Percentiles rank a stretch among this genome's conserved stretches.
phyloP scores from a whole-genome alignment of 1,284 basidiomycete genomes.

The Cryptococcus neoformans region DNA sequence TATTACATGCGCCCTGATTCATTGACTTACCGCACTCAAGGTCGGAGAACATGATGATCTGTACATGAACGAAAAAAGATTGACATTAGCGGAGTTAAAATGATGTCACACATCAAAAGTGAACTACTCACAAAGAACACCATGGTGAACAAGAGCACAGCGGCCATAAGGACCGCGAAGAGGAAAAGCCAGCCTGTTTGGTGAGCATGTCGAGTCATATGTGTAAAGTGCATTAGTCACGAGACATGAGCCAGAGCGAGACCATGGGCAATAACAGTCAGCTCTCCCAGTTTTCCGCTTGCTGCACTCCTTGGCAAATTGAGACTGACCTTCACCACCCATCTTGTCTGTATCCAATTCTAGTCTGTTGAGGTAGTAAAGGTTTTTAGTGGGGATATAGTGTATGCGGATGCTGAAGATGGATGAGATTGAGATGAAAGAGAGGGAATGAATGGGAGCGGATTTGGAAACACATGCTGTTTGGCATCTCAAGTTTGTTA shows the following conservation, averaged over 20 bases:
- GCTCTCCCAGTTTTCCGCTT: neutral
- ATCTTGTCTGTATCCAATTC: slow-evolving; percentile 22
- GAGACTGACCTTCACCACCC: slow-evolving; percentile 44
- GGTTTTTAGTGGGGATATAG: too few relatives aligned
- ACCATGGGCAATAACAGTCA: too few relatives aligned
- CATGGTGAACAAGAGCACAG: slow-evolving; percentile 91
- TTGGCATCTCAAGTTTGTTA: too few relatives aligned
- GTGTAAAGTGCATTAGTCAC: neutral
- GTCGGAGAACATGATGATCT: slow-evolving; percentile 99
- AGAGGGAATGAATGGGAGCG: neutral
- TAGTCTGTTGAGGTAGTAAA: neutral
- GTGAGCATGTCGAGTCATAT: neutral
- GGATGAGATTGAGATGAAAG: neutral
- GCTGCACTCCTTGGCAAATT: neutral
- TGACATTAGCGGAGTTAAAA: neutral
- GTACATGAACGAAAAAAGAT: neutral
- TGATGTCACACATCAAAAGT: neutral
- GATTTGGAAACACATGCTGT: neutral
- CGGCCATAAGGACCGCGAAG: slow-evolving; percentile 88
- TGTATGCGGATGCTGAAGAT: neutral
- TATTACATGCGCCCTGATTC: too few relatives aligned
- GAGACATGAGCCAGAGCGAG: neutral
- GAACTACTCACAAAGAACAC: slow-evolving; percentile 85
- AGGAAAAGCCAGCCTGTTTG: slow-evolving; percentile 85
- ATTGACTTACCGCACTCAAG: slow-evolving; percentile 68